Base-by-base conservation (phyloP, 495 filamentous ascomycete species). In the Penicillium soppii region DNA sequence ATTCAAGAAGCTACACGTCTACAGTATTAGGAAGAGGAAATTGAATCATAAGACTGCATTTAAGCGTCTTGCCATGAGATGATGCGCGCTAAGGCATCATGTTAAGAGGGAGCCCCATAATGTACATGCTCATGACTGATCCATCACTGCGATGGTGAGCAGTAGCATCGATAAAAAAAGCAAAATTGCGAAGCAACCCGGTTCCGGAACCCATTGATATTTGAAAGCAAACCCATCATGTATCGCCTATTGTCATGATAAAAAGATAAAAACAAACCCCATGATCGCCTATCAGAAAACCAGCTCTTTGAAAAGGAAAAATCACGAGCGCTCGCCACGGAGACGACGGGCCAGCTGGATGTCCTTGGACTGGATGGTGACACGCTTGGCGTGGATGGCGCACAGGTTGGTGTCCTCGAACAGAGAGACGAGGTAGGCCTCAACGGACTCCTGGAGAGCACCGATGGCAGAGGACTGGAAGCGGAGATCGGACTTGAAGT, bases 331-430 rank as follows among this genome's bases (percentile, higher is more conserved):
- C 83, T 97, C 92, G 70, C 92, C 92, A 78, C 92, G 90, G 78
- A 96, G 91, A 70, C 92, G 90, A 63, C 92, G 90, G 68, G 91
- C 91, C 56, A 96, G 89, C 82, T 95, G 91, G 81, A 96, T 95
- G 72, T 96, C 91, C 88, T 95, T 95, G 78, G 79, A 83, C 77
- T 91, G 87, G 78, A 92, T 94, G 72, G 89, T 92, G 73, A 92
- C 89, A 88, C 94, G 94, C 92, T 98, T 97, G 83, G 94, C 94
- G 84, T 98, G 94, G 83, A 98, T 97, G 72, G 94, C 94, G 82
- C 94, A 97, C 48, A 98, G 78, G 85, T 97, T 98, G 90, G 94
- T 98, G 77, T 97, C 94, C 75, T 97, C 95, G 66, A 98, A 98
- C 69, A 99, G 91, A 42, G 91, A 96, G 86, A 99, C 94, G 77